phyloP scores from a whole-genome alignment of 2,329 filamentous ascomycete species.

The Apiospora marii region DNA sequence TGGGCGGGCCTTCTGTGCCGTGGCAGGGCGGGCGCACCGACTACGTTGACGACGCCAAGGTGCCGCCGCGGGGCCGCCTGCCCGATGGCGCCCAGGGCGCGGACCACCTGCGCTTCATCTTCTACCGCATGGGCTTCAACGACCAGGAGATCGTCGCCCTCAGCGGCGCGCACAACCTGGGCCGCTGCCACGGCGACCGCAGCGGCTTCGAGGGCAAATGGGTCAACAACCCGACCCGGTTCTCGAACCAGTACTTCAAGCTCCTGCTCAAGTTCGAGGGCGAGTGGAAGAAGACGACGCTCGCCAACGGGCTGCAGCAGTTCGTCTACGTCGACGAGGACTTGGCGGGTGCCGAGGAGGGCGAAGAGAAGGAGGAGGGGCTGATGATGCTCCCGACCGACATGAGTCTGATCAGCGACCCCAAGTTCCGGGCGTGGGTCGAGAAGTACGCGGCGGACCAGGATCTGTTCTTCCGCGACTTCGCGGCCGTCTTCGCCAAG shows the following conservation, averaged over 20 bases:
- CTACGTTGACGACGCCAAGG: conserved; percentile 65
- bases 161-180: conserved; percentile 82
- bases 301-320: conserved; percentile 46
- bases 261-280: conserved; percentile 43
- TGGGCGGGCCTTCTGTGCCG: conserved; percentile 64
- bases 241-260: conserved; percentile 48
- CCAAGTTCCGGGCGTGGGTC: conserved; percentile 62
- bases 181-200: conserved; percentile 65
- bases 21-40: conserved; percentile 69
- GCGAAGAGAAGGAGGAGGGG: conserved; percentile 60
- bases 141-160: conserved; percentile 95
- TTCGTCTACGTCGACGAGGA: conserved; percentile 68
- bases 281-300: conserved; percentile 40
- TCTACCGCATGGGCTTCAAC: conserved; percentile 95
- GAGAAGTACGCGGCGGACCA: conserved; percentile 67
- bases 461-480: conserved; percentile 68
- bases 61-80: conserved; percentile 66
- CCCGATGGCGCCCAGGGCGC: conserved; percentile 82
- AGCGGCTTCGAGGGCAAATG: conserved; percentile 47
- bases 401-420: conserved; percentile 63
- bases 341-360: conserved; percentile 57
- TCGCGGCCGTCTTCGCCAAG: conserved; percentile 65
- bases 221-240: conserved; percentile 47
- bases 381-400: conserved; percentile 75
- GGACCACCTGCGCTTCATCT: conserved; percentile 86